Conservation (phyloP, 148 eudicot species). For the Suaeda aralocaspica region DNA sequence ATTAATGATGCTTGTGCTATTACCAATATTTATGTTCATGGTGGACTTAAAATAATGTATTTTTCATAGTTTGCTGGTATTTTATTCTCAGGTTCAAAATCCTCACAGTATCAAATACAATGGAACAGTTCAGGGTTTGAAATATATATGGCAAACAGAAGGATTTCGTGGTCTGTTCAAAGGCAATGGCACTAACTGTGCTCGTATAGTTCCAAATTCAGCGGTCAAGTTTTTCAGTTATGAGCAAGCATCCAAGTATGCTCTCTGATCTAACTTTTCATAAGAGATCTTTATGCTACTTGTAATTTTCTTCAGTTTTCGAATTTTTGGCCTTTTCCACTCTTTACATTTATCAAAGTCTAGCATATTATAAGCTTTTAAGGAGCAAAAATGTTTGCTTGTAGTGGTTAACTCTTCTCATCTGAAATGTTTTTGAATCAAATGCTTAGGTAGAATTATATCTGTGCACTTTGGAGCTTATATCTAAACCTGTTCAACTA, state of each 20-base stretch:
- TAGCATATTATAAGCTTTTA: background rate
- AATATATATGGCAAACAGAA: slow-evolving; percentile 88
- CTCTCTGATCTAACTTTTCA: slow-evolving; percentile 2
- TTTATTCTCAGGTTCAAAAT: slow-evolving; percentile 71
- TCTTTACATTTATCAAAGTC: background rate
- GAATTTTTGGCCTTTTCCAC: background rate
- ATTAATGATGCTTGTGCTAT: background rate
- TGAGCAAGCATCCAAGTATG: slow-evolving; percentile 89
- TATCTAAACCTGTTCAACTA: background rate
- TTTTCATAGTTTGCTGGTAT: slow-evolving; percentile 6
- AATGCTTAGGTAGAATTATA: background rate
- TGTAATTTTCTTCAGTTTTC: background rate
- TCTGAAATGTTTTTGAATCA: background rate
- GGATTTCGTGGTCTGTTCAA: slow-evolving; percentile 85
- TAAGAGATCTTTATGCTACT: background rate
- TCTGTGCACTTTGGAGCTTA: background rate
- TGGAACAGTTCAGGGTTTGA: slow-evolving; percentile 82
- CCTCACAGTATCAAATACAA: slow-evolving; percentile 78
- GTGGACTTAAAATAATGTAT: background rate
- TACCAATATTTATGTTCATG: background rate
- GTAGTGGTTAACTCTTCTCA: no score
- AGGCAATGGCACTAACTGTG: slow-evolving; percentile 94
- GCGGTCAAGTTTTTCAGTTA: slow-evolving; percentile 94
- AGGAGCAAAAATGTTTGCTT: no score
- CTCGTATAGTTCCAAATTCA: slow-evolving; percentile 93